Base-by-base conservation (phyloP, 441 rosid species). In the Erysimum cheiri region DNA sequence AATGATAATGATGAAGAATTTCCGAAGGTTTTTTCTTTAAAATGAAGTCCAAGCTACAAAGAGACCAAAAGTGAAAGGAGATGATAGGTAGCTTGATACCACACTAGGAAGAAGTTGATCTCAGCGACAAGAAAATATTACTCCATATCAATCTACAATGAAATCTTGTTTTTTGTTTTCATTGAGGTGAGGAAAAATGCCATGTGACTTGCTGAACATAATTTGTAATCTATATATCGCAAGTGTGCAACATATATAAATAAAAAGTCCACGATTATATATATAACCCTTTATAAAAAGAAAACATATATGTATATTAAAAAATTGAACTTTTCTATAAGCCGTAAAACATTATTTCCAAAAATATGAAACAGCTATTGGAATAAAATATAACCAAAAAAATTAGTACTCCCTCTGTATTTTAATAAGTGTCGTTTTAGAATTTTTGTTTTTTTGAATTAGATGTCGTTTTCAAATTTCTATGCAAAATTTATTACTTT, bases 131-230 rank as follows among this genome's bases (percentile, higher is more conserved):
- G 35, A 24, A 26, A 32, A 62, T 2, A 46, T 31, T 6, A 8
- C 14, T 1, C 12, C 8, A 24, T 13, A 40, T 39, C 33, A 40
- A 12, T 60, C 44, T 53, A 36, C 36, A 56, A 64, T 22, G n/a
- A 64, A 64, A 72, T 72, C 65, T 72, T 15, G 28, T 56, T 13
- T 64, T 72, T 72, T 72, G 58, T 46, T 64, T 71, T 53, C 37
- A 2, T 46, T 46, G 31, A 72, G 32, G 19, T 37, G 36, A 22
- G 28, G 28, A 53, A 50, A 60, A 70, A 8, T 40, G 35, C 36
- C 68, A 70, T 32, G 55, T 14, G 74, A 61, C 46, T 31, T 52
- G 40, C 22, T 39, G 28, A 50, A 3, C 60, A 49, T n/a, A 9
- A 22, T 17, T 32, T 61, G 10, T 29, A 61, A 4, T 37, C 17